Evolutionary conservation across 2,329 filamentous ascomycete species (phyloP).

Genomic region (Penicillium rolfsii): DNA sequence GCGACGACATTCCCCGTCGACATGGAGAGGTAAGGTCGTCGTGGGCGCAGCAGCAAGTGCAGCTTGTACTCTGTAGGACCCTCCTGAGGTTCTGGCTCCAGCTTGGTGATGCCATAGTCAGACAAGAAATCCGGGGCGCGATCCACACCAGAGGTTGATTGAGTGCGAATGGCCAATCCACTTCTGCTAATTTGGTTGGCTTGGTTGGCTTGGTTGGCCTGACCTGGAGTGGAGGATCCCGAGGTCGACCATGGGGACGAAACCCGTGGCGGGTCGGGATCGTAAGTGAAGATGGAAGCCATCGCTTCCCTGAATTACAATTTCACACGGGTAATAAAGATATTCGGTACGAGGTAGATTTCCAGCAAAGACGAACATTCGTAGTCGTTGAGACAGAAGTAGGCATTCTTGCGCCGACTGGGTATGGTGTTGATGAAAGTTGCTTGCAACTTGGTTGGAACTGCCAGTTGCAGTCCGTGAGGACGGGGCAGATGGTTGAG

Average conservation of each 20-base stretch:
- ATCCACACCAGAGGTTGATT: slow-evolving; percentile 43
- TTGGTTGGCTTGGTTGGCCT: slow-evolving; percentile 30
- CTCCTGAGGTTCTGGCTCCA: slow-evolving; percentile 89
- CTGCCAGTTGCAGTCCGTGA: neutral
- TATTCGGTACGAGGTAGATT: slow-evolving; percentile 20
- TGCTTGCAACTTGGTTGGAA: neutral
- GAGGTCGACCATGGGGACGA: slow-evolving; percentile 85
- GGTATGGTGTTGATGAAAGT: slow-evolving; percentile 1
- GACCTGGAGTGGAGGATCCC: slow-evolving; percentile 44
- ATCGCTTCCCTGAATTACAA: slow-evolving; percentile 51
- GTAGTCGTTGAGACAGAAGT: slow-evolving; percentile 5
- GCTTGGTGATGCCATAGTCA: slow-evolving; percentile 70
- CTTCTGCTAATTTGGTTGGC: slow-evolving; percentile 23
- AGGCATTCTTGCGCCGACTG: slow-evolving; percentile 23
- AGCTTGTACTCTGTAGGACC: slow-evolving; percentile 97
- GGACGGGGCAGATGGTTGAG: slow-evolving; percentile 17
- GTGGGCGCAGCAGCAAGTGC: slow-evolving; percentile 79
- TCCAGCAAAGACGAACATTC: slow-evolving; percentile 7
- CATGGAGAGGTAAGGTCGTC: slow-evolving; percentile 72
- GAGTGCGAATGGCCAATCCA: slow-evolving; percentile 32
- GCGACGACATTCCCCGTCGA: slow-evolving; percentile 64
- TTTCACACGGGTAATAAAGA: slow-evolving; percentile 17
- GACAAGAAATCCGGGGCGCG: slow-evolving; percentile 45
- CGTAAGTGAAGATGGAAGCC: slow-evolving; percentile 96
- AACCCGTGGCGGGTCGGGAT: slow-evolving; percentile 82